phyloP scores from a whole-genome alignment of 352 stramenopile species.

The Phytopythium helicoides region DNA sequence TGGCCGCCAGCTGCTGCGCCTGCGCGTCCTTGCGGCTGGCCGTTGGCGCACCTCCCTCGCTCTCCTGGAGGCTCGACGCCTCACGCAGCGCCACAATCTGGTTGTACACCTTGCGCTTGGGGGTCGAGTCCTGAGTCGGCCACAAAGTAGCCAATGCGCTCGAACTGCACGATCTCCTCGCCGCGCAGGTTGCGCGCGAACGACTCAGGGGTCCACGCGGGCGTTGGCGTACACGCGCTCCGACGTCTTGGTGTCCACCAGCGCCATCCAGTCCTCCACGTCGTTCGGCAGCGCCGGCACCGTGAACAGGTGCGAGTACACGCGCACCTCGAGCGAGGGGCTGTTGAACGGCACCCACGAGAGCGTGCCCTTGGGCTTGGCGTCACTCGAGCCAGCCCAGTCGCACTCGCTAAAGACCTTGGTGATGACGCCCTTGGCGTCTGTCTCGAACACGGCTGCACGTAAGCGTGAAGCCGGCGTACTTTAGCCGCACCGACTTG shows the following conservation, averaged over 20 bases:
- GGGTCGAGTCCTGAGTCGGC: conserved; percentile 93
- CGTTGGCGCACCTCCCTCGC: conserved; percentile 10
- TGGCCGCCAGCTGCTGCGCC: conserved; percentile 82
- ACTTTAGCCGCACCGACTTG: conserved; percentile 97
- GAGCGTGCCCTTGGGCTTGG: conserved; percentile 94
- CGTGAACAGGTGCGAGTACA: conserved; percentile 98
- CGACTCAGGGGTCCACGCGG: conserved; percentile 86
- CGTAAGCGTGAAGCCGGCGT: conserved; percentile 90
- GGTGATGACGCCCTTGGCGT: conserved; percentile 46
- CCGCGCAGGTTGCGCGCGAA: conserved; percentile 42
- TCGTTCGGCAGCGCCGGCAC: conserved; percentile 78
- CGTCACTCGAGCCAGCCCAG: conserved; percentile 55
- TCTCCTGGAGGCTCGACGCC: conserved; percentile 38
- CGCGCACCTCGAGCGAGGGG: conserved; percentile 86
- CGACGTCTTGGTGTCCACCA: conserved; percentile 86
- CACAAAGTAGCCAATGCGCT: conserved; percentile 98
- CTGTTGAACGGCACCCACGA: conserved; percentile 93
- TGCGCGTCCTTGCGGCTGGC: conserved; percentile 83
- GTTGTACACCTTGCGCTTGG: conserved; percentile 94
- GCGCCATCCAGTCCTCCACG: conserved; percentile 69
- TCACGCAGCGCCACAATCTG: conserved; percentile 96
- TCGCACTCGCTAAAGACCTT: conserved; percentile 66
- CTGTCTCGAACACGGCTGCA: conserved; percentile 89
- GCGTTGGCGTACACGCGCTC: conserved; percentile 82
- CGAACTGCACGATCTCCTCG: conserved; percentile 93